These are phyloP conservation scores for Melaleuca alternifolia DNA, from an alignment of 345 rosid genomes.

Conservation along the genomic window DNA sequence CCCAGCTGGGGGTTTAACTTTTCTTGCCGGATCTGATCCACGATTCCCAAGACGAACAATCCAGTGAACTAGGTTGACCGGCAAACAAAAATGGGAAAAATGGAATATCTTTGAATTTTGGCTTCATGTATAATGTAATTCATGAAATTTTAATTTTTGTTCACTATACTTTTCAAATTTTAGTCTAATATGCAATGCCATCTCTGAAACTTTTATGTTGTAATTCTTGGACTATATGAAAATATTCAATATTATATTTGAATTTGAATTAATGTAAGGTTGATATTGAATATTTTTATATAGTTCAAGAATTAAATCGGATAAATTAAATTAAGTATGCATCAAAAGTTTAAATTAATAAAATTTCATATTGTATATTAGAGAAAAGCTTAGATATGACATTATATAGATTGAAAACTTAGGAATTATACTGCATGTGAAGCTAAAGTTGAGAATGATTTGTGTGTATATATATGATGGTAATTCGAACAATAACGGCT, in stretches of 20 bases:
- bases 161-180: fast-evolving
- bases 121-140: not conserved
- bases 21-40: not conserved
- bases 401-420: not conserved
- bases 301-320: not conserved
- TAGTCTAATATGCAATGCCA: fast-evolving
- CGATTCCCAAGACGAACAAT: not conserved
- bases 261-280: too few relatives aligned
- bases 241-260: not conserved
- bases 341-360: not conserved
- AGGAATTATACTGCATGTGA: too few relatives aligned
- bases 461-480: too few relatives aligned
- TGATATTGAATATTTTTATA: not conserved
- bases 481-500: not conserved
- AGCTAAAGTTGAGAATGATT: too few relatives aligned
- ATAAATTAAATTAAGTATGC: not conserved
- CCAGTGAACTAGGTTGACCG: not conserved
- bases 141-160: not conserved
- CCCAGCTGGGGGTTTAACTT: not conserved
- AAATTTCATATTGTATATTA: fast-evolving
- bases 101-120: too few relatives aligned
- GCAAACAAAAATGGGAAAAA: too few relatives aligned
- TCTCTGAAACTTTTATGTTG: not conserved
- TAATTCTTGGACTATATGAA: not conserved
- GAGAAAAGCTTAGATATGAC: fast-evolving